Evolutionary conservation across 2,329 filamentous ascomycete species (phyloP).

Genomic region (Mollisiaceae sp.): DNA sequence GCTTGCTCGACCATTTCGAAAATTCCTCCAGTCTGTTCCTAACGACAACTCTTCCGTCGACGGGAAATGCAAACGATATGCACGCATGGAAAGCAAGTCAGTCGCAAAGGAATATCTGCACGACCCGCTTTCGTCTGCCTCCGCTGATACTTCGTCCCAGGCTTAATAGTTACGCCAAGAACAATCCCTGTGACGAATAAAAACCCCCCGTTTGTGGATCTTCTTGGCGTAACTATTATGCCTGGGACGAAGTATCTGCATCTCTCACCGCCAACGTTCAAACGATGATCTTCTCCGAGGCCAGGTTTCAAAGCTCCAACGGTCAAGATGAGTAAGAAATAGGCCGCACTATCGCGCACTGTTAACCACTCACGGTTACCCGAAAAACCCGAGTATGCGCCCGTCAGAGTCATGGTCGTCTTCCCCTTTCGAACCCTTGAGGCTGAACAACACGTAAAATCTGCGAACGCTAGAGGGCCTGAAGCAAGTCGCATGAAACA

Average conservation of each 20-base stretch:
- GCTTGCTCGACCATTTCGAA: not conserved
- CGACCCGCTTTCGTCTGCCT: not conserved
- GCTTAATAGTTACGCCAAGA: too few relatives aligned
- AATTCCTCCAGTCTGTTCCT: not conserved
- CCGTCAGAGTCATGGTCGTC: not conserved
- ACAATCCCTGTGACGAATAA: too few relatives aligned
- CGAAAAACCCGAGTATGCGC: not conserved
- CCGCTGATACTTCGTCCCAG: too few relatives aligned
- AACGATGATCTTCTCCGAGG: not conserved
- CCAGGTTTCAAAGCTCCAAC: not conserved
- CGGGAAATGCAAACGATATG: not conserved
- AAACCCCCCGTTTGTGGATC: too few relatives aligned
- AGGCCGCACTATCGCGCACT: not conserved
- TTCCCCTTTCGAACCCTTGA: not conserved
- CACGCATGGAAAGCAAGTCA: not conserved
- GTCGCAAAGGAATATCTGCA: not conserved
- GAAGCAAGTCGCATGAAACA: constrained; percentile 2
- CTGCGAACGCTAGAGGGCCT: not conserved
- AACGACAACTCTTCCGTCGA: not conserved
- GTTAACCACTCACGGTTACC: not conserved
- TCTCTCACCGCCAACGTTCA: not conserved
- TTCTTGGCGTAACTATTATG: too few relatives aligned
- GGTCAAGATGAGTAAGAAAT: constrained; percentile 1
- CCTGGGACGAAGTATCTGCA: too few relatives aligned
- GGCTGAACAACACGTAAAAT: constrained; percentile 9